Evolutionary conservation across 2,329 filamentous ascomycete species (phyloP), one percentile per base, ranked within the genome.

Genomic region (Fusarium subtropicale): DNA sequence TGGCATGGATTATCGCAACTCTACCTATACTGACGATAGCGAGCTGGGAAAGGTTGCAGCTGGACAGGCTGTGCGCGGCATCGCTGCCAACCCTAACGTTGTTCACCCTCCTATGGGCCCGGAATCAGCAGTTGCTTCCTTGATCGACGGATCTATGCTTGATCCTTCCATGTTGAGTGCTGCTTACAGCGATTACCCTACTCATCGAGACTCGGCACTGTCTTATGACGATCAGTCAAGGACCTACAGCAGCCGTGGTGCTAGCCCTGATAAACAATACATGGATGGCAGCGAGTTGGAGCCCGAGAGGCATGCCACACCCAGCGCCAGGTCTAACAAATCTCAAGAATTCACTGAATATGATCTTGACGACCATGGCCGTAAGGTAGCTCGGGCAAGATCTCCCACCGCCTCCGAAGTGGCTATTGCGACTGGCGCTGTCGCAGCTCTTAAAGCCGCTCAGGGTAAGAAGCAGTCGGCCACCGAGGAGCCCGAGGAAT

Each of bases 101-200:
- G 86, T 97, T 5, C 89, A 94, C 72, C 90, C 88, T 2, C 88
- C 88, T 3, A 76, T 89, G 34, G 93, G 87, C 3, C 90, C 97
- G 0, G 94, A 97, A 79, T 97, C 94, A 16, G 92, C 92, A 12
- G 94, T 98, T 13, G 95, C 95, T 10, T 97, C 94, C 18, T 83
- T 98, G 9, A 82, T 90, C 3, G 91, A 96, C 72, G 93, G 94
- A 20, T 95, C 93, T 1, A 82, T 86, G 78, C 77, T 88, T 18
- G 86, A 88, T 7, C 86, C 86, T 53, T 97, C 93, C 3, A 87
- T 91, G 15, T 77, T 97, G 55, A 82, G 76, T 36, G 85, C 83
- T 12, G 90, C 88, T 15, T 84, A 82, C 33, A 72, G 85, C 66
- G 84, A 86, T 28, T 86, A 84, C 65, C 71, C 62, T 67, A 80